Evolutionary conservation across 257 asterid genomes (phyloP).

Genomic region (Solanum peruvianum): DNA sequence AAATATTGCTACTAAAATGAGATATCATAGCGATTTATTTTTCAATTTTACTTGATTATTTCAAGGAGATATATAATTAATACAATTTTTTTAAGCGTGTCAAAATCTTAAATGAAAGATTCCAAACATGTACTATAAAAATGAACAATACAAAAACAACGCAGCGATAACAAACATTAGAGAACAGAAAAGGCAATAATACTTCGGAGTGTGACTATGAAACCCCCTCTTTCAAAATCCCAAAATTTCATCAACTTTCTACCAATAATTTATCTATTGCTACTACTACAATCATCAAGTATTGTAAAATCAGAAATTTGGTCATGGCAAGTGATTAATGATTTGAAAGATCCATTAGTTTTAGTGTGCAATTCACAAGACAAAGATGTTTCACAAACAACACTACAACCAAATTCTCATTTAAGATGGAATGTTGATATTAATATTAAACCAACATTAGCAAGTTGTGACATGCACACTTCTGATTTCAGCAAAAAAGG

Average conservation of each 20-base stretch:
- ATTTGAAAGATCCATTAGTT: background rate
- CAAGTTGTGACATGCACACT: background rate
- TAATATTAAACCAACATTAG: background rate
- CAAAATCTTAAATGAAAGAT: background rate
- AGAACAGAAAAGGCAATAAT: background rate
- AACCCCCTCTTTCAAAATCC: background rate
- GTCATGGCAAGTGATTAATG: background rate
- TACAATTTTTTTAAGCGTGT: background rate
- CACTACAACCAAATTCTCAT: background rate
- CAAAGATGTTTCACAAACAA: background rate
- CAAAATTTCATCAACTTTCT: background rate
- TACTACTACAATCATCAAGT: background rate
- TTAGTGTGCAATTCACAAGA: background rate
- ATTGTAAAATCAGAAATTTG: background rate
- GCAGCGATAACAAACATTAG: background rate
- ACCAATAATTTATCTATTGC: background rate
- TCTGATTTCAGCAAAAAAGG: background rate
- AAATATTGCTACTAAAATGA: background rate
- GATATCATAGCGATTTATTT: background rate
- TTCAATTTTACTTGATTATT: background rate
- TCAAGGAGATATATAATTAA: background rate
- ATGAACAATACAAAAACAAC: background rate
- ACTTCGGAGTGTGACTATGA: background rate
- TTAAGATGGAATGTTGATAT: background rate
- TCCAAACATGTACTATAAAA: background rate